phyloP scores from a whole-genome alignment of 306 rosid species.

The Acacia crassicarpa region DNA sequence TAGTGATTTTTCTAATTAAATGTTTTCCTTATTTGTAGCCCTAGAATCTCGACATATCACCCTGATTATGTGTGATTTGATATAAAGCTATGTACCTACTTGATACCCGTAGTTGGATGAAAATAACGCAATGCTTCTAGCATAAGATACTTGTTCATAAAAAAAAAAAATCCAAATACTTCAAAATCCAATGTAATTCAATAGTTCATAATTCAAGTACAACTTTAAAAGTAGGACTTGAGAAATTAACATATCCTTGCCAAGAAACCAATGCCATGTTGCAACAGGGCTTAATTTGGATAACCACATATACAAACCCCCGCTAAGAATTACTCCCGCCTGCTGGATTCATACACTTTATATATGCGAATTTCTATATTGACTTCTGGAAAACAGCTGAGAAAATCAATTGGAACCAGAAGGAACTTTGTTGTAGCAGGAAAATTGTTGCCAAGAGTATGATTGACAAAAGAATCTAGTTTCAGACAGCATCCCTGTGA shows the following conservation, averaged over 20 bases:
- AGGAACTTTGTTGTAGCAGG: constrained; percentile 39
- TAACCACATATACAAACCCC: not conserved
- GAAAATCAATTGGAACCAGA: constrained; percentile 47
- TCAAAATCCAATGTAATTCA: not conserved
- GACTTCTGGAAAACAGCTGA: constrained; percentile 12
- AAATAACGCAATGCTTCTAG: too few relatives aligned
- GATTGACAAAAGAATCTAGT: constrained; percentile 45
- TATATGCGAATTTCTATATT: constrained; percentile 37
- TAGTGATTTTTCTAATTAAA: too few relatives aligned
- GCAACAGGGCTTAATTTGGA: not conserved
- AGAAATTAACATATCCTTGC: not conserved
- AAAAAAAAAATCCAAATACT: not conserved
- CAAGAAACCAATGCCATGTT: not conserved
- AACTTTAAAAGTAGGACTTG: not conserved
- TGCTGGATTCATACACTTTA: constrained; percentile 21
- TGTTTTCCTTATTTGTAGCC: too few relatives aligned
- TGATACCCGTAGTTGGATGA: too few relatives aligned
- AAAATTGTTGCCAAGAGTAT: constrained; percentile 28
- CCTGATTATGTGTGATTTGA: too few relatives aligned
- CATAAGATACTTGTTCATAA: too few relatives aligned
- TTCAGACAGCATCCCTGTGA: constrained; percentile 33
- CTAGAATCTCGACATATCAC: too few relatives aligned
- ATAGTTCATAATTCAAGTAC: not conserved
- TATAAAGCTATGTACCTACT: too few relatives aligned
- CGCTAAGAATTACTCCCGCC: not conserved